phyloP scores from a whole-genome alignment of 2,329 filamentous ascomycete species.

The Botrytis elliptica region DNA sequence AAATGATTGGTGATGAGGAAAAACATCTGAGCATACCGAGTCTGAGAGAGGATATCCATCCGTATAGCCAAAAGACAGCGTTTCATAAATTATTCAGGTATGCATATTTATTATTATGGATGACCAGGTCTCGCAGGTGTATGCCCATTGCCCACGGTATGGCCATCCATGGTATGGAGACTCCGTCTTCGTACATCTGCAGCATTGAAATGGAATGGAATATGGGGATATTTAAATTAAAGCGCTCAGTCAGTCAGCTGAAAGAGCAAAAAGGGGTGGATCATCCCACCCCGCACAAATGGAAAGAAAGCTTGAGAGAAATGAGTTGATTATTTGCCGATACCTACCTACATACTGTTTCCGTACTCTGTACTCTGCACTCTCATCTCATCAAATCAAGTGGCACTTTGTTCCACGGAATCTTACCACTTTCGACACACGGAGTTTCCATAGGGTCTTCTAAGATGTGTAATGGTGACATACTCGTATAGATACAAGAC shows the following conservation, averaged over 20 bases:
- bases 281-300: neutral
- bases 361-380: neutral
- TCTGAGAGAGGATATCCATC: neutral
- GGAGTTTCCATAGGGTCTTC: neutral
- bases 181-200: too few relatives aligned
- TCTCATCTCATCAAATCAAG: neutral
- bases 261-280: neutral
- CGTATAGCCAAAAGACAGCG: neutral
- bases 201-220: too few relatives aligned
- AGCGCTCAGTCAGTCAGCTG: neutral
- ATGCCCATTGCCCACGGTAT: too few relatives aligned
- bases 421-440: neutral
- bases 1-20: neutral
- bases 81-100: neutral
- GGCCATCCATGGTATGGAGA: too few relatives aligned
- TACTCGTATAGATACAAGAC: neutral
- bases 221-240: too few relatives aligned
- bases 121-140: neutral
- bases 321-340: neutral
- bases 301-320: neutral
- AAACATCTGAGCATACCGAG: neutral
- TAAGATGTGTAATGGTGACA: neutral
- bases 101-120: neutral
- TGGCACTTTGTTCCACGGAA: neutral
- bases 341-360: neutral